Conservation (phyloP, 2,329 filamentous ascomycete genomes). For the Parasarocladium wereldwijsianum region DNA sequence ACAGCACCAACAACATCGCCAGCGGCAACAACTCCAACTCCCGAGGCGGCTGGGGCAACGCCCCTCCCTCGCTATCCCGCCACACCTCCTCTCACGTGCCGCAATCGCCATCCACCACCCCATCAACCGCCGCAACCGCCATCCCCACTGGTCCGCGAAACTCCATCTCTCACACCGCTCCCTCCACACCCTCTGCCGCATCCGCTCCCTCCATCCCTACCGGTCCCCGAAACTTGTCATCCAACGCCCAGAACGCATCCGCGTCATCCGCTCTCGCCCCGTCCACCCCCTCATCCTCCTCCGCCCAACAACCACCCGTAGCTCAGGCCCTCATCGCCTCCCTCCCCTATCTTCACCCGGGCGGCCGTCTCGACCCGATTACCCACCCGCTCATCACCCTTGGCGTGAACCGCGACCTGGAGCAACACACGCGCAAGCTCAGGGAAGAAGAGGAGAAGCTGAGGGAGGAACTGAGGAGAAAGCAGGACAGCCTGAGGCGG, state of each 20-base stretch:
- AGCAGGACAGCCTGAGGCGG: slow-evolving; percentile 39
- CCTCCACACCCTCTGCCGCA: slow-evolving; percentile 18
- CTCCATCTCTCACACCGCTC: slow-evolving; percentile 19
- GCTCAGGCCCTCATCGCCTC: slow-evolving; percentile 36
- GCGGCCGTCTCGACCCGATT: slow-evolving; percentile 37
- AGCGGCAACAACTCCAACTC: too few relatives aligned
- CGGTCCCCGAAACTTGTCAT: slow-evolving; percentile 23
- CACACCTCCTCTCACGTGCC: slow-evolving; percentile 18
- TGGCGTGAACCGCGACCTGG: slow-evolving; percentile 37
- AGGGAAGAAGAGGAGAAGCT: slow-evolving; percentile 43
- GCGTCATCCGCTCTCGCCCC: too few relatives aligned
- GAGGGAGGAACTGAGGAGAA: slow-evolving; percentile 34
- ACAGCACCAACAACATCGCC: too few relatives aligned
- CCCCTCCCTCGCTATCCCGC: neutral
- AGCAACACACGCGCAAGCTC: slow-evolving; percentile 37
- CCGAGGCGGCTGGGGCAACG: slow-evolving; percentile 27
- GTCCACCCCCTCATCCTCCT: neutral
- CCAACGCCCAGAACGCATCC: neutral
- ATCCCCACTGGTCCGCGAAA: slow-evolving; percentile 35
- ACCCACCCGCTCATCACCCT: slow-evolving; percentile 24
- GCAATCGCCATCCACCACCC: slow-evolving; percentile 25
- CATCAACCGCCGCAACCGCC: slow-evolving; percentile 19
- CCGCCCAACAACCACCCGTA: slow-evolving; percentile 17
- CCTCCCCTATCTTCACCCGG: slow-evolving; percentile 35
- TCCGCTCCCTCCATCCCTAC: slow-evolving; percentile 33